Conservation (phyloP, 1,284 basidiomycete species). For the Schizophyllum amplum region DNA sequence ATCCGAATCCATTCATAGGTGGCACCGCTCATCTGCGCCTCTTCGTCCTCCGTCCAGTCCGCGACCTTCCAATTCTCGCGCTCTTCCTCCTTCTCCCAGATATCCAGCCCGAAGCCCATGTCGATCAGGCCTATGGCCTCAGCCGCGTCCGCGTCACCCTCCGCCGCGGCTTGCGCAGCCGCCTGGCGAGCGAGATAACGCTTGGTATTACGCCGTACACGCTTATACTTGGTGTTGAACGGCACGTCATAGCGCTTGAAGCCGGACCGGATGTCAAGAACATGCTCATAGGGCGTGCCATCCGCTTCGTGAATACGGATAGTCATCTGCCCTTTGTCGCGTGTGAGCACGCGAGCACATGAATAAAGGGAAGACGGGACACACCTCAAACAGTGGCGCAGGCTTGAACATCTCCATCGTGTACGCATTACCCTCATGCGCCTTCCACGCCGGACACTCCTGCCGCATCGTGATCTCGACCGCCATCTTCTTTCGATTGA, state of each 20-base stretch:
- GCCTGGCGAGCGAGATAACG: slow-evolving; percentile 91
- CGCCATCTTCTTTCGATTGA: slow-evolving; percentile 97
- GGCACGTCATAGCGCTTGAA: slow-evolving; percentile 95
- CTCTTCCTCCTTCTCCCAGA: slow-evolving; percentile 94
- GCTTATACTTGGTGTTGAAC: slow-evolving; percentile 99
- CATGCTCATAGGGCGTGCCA: slow-evolving; percentile 98
- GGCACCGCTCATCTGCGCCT: slow-evolving; percentile 86
- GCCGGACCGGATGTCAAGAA: slow-evolving; percentile 81
- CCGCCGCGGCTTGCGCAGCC: slow-evolving; percentile 87
- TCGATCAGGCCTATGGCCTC: slow-evolving; percentile 94
- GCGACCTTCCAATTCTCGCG: slow-evolving; percentile 93
- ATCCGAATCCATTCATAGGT: slow-evolving; percentile 99
- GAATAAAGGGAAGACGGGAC: neutral
- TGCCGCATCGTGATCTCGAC: slow-evolving; percentile 95
- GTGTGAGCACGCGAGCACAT: neutral
- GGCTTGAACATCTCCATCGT: slow-evolving; percentile 71
- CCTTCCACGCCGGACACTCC: slow-evolving; percentile 69
- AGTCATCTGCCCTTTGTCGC: slow-evolving; percentile 77
- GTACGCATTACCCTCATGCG: slow-evolving; percentile 61
- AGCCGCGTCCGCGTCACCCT: slow-evolving; percentile 83
- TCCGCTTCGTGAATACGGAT: slow-evolving; percentile 99
- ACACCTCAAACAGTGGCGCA: slow-evolving; percentile 72
- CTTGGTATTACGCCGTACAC: slow-evolving; percentile 90
- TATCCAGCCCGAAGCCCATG: slow-evolving; percentile 90
- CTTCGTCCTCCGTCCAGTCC: slow-evolving; percentile 98